Evolutionary conservation across 768 basidiomycete species (phyloP).

Genomic region (Bullera alba): DNA sequence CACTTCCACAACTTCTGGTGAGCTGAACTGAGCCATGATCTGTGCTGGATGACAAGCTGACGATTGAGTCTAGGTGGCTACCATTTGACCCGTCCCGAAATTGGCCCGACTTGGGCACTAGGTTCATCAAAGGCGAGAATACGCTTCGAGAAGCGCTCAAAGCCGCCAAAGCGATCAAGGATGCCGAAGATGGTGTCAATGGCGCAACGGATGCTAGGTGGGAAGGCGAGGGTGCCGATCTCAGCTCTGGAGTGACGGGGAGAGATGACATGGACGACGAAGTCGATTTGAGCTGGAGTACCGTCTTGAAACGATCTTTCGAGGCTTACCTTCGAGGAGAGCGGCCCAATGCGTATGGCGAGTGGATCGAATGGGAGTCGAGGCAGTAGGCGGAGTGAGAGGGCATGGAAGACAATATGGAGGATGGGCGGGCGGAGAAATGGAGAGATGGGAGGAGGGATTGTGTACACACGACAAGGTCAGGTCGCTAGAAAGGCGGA

Average conservation of each 20-base stretch:
- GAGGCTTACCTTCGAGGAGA: conserved; percentile 88
- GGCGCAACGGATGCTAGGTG: not conserved
- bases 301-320: conserved; percentile 90
- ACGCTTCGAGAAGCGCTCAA: conserved; percentile 51
- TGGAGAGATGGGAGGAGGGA: too few relatives aligned
- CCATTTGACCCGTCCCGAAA: conserved; percentile 90
- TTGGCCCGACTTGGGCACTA: conserved; percentile 84
- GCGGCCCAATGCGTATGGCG: conserved; percentile 90
- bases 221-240: conserved; percentile 2
- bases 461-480: too few relatives aligned
- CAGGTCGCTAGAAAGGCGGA: too few relatives aligned
- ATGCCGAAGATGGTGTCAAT: conserved; percentile 2
- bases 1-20: conserved; percentile 66
- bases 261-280: conserved; percentile 42
- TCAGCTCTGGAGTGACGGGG: not conserved
- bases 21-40: conserved; percentile 2
- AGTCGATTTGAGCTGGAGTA: conserved; percentile 60
- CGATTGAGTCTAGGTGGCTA: conserved; percentile 65
- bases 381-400: too few relatives aligned
- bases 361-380: conserved; percentile 60
- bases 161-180: not conserved
- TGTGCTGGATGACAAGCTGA: not conserved
- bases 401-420: too few relatives aligned
- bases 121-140: conserved; percentile 69
- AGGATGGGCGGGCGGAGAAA: too few relatives aligned